These are phyloP conservation scores for Saccharomycopsis babjevae DNA, from an alignment of 805 yeast species.

Conservation along the genomic window DNA sequence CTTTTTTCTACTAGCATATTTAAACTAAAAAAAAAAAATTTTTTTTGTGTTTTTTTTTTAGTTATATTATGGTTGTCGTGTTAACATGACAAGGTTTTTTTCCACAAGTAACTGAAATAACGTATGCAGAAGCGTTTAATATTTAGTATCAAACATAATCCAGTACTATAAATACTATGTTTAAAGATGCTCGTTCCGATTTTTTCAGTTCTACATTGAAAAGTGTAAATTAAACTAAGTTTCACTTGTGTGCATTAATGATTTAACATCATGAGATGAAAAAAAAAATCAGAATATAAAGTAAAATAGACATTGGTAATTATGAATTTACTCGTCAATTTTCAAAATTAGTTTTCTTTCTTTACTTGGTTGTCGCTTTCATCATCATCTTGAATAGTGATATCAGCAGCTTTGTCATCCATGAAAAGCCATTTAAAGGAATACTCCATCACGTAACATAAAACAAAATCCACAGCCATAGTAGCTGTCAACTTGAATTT, in stretches of 20 bases:
- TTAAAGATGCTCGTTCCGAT: too few species aligned
- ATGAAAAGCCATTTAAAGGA: constrained; percentile 76
- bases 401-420: constrained; percentile 89
- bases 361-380: neutral
- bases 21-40: neutral
- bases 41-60: neutral
- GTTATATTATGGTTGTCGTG: neutral
- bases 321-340: neutral
- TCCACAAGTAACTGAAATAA: neutral
- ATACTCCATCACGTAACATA: constrained; percentile 68
- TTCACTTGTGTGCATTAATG: too few species aligned
- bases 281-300: neutral
- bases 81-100: neutral
- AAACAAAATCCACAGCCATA: constrained; percentile 65
- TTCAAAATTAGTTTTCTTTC: neutral
- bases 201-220: too few species aligned
- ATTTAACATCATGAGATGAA: too few species aligned
- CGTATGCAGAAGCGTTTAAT: neutral
- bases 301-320: neutral
- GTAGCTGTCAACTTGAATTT: constrained; percentile 66
- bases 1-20: neutral
- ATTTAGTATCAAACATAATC: too few species aligned
- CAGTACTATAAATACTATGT: too few species aligned
- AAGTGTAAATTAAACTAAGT: too few species aligned
- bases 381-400: constrained; percentile 36